Evolutionary conservation across 2,329 filamentous ascomycete species (phyloP).

Genomic region (Fusarium domesticum): DNA sequence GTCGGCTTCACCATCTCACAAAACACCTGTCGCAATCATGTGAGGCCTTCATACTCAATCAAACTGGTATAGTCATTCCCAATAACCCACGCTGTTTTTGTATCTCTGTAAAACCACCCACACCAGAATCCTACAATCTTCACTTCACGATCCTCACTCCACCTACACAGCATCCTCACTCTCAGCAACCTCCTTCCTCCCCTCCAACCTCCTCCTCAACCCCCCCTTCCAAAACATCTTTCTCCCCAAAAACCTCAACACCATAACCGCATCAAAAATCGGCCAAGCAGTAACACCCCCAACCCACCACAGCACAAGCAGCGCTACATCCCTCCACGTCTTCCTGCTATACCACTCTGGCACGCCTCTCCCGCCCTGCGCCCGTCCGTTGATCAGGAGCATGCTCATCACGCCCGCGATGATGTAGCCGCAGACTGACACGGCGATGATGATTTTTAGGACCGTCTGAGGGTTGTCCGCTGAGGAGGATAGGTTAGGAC

Average conservation of each 20-base stretch:
- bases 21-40: no score
- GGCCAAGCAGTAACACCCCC: not conserved
- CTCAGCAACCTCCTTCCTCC: not conserved
- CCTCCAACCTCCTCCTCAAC: not conserved
- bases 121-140: no score
- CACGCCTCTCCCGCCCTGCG: constrained; percentile 31
- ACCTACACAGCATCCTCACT: not conserved
- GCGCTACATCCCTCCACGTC: constrained; percentile 16
- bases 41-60: no score
- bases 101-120: no score
- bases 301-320: constrained; percentile 31
- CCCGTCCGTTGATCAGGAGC: constrained; percentile 31
- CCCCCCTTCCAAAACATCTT: not conserved
- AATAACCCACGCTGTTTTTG: no score
- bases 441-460: constrained; percentile 26
- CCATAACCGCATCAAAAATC: not conserved
- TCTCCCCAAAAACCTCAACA: not conserved
- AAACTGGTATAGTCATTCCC: no score
- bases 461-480: constrained; percentile 4
- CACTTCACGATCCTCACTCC: not conserved
- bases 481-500: not conserved
- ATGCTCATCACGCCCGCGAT: constrained; percentile 33
- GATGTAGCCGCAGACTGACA: constrained; percentile 31
- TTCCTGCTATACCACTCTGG: constrained; percentile 36
- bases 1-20: no score